Evolutionary conservation across 306 rosid species (phyloP).

Genomic region (Castanea crenata): DNA sequence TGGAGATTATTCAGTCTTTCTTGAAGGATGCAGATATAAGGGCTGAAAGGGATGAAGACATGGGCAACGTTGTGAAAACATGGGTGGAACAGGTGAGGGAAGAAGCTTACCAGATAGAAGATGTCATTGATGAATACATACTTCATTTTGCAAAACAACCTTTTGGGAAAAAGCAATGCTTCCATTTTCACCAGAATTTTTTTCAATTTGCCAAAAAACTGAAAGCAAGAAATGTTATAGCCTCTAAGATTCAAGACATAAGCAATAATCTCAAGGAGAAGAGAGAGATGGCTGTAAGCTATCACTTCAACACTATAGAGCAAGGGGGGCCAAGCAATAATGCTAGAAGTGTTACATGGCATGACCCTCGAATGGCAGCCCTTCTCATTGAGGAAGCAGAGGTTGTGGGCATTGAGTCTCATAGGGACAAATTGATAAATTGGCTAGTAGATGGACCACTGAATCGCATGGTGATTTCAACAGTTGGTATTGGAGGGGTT

Average conservation of each 20-base stretch:
- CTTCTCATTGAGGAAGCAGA: neutral
- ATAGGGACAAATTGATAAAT: neutral
- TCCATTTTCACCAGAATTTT: accelerated
- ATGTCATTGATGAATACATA: slow-evolving; percentile 3
- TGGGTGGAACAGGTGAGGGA: slow-evolving; percentile 15
- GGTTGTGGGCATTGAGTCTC: neutral
- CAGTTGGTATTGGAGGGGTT: neutral
- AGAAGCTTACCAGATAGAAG: slow-evolving; percentile 15
- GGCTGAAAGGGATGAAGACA: neutral
- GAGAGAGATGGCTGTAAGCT: neutral
- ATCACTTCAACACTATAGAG: neutral
- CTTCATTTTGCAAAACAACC: neutral
- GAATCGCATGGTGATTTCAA: no score
- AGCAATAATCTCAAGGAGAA: neutral
- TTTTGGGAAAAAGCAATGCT: neutral
- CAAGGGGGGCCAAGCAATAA: no score
- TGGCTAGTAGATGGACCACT: accelerated
- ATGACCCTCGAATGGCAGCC: neutral
- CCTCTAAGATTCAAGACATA: neutral
- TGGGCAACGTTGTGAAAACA: neutral
- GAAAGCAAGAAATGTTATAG: neutral
- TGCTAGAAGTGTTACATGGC: no score
- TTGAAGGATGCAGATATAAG: neutral
- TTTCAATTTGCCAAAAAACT: no score
- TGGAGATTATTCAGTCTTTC: neutral